Conservation (phyloP, 176 grass and related monocot species). For the Pontederia crassipes region DNA sequence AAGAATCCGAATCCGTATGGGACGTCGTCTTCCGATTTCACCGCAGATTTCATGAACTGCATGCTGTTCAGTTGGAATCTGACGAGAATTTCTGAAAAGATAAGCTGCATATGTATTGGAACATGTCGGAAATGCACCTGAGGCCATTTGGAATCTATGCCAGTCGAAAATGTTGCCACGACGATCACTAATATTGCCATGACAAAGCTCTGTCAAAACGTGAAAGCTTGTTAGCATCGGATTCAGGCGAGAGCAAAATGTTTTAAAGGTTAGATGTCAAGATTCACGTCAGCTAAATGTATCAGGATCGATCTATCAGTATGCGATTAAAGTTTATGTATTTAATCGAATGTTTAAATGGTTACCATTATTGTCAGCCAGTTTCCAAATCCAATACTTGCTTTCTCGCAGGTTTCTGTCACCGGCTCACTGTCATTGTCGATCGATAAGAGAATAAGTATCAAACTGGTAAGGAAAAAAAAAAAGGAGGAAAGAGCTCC, state of each 20-base stretch:
- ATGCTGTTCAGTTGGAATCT: constrained; percentile 9
- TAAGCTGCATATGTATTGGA: not conserved
- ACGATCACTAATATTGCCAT: too few species aligned
- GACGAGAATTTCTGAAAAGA: not conserved
- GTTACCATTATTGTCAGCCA: constrained; percentile 85
- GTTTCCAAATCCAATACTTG: constrained; percentile 44
- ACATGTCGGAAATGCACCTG: constrained; percentile 34
- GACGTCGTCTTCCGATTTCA: constrained; percentile 48
- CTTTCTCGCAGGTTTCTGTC: constrained; percentile 73
- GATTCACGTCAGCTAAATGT: not conserved
- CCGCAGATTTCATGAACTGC: constrained; percentile 72
- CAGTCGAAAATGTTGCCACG: constrained; percentile 87
- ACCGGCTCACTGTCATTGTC: constrained; percentile 59
- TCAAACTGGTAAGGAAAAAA: too few species aligned
- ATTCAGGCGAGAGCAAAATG: not conserved
- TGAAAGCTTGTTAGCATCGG: not conserved
- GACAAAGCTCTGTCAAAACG: constrained; percentile 53
- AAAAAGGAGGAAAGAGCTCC: too few species aligned
- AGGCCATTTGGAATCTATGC: constrained; percentile 80
- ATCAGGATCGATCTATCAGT: not conserved
- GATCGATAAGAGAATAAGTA: too few species aligned
- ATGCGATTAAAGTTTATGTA: not conserved
- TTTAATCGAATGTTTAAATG: not conserved
- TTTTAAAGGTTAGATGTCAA: not conserved
- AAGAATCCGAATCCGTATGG: constrained; percentile 93